Base-by-base conservation (phyloP, 768 basidiomycete genomes). In the Phaeotremella fagi region DNA sequence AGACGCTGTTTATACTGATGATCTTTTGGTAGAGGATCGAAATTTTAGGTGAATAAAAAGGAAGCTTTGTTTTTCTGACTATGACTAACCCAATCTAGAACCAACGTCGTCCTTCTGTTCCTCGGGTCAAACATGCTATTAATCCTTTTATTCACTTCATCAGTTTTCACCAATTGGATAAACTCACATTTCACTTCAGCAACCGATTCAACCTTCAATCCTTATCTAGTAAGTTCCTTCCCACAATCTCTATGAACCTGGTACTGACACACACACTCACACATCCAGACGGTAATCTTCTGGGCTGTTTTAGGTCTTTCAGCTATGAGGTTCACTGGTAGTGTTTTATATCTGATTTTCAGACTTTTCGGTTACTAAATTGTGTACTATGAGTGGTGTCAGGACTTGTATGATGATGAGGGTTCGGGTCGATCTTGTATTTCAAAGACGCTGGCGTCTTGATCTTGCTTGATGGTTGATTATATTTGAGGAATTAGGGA, bases 281-380 rank as follows among this genome's bases (percentile, higher is more conserved):
- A n/a, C n/a, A n/a, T 35, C 4, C 28, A 88, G 45, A 82, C 81
- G 25, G 85, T 88, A 78, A 80, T 91, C 50, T 91, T 92, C 80
- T 83, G 76, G 59, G 77, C 80, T 9, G 78, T 83, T 57, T 87
- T 89, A 69, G 86, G 82, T 44, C 77, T 94, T 50, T 87, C 86
- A 42, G 84, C 83, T 29, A 75, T 91, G 64, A 84, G 90, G 33
- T 91, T 92, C 77, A 55, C 80, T 29, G 88, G 89, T 20, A 89
- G 88, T 15, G 68, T 83, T 46, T 62, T 89, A 41, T 92, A 90
- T 74, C 81, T 92, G 50, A 63, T 90, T 51, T 80, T 91, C 72
- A 81, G 73, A 47, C 26, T 69, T 29, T 56, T 64, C 43, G 70
- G 70, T 4, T 59, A 45, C 28, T 67, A 37, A 57, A 14, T n/a